Percentiles rank a stretch among this genome's conserved stretches.
phyloP scores from a whole-genome alignment of 768 basidiomycete species.

The Kwoniella newhampshirensis region DNA sequence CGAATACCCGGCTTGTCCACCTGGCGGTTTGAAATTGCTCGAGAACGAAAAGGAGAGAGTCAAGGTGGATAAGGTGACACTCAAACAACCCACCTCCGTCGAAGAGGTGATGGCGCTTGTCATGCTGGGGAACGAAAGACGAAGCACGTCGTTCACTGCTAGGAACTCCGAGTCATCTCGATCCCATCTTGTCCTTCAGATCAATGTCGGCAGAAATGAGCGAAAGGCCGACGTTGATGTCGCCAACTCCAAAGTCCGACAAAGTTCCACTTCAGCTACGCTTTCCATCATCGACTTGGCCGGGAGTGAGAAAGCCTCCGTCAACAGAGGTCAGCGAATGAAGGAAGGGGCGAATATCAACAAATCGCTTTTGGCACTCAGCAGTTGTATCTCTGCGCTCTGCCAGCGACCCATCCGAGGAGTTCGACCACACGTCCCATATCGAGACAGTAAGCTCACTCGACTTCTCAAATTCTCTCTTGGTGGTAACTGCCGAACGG shows the following conservation, averaged over 20 bases:
- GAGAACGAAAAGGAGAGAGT: conserved; percentile 80
- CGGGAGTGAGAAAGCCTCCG: conserved; percentile 93
- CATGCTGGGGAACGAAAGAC: conserved; percentile 76
- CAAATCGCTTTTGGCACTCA: conserved; percentile 92
- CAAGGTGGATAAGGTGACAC: conserved; percentile 80
- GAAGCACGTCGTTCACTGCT: conserved; percentile 91
- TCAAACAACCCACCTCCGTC: conserved; percentile 74
- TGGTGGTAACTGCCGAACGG: conserved; percentile 98
- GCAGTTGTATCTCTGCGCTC: conserved; percentile 97
- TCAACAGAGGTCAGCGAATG: conserved; percentile 98
- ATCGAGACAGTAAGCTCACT: conserved; percentile 97
- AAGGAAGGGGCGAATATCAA: conserved; percentile 99
- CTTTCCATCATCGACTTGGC: conserved; percentile 98
- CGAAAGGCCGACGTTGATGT: conserved; percentile 69
- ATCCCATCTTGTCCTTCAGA: conserved; percentile 95
- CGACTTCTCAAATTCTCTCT: conserved; percentile 95
- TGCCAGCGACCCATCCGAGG: conserved; percentile 72
- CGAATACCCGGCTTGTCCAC: conserved; percentile 60
- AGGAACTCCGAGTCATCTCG: conserved; percentile 96
- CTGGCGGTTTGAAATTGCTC: conserved; percentile 86
- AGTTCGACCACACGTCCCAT: conserved; percentile 84
- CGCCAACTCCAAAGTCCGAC: conserved; percentile 68
- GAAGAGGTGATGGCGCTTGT: conserved; percentile 95
- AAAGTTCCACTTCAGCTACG: conserved; percentile 61
- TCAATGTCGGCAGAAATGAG: conserved; percentile 84